phyloP scores from a whole-genome alignment of 2,329 filamentous ascomycete species.

The Alternaria infectoria region DNA sequence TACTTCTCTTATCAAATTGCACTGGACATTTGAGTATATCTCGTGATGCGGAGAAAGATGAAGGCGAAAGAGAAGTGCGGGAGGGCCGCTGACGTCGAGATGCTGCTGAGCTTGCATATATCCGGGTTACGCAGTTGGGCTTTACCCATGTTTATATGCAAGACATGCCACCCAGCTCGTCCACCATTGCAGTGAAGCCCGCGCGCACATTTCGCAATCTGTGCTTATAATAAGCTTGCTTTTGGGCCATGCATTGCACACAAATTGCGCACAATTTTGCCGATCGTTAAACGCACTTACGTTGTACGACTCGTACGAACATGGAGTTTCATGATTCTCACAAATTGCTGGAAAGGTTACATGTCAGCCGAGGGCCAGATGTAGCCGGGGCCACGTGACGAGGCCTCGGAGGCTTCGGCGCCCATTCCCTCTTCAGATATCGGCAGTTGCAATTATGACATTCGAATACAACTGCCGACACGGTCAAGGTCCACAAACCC shows the following conservation, averaged over 20 bases:
- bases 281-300: background rate
- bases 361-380: background rate
- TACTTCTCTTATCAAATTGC: background rate
- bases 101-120: background rate
- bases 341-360: background rate
- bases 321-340: background rate
- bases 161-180: background rate
- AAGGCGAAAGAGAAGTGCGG: background rate
- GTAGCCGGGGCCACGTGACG: slow-evolving; percentile 6
- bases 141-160: background rate
- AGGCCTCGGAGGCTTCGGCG: background rate
- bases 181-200: background rate
- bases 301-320: background rate
- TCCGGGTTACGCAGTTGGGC: background rate
- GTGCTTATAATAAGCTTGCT: background rate
- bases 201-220: background rate
- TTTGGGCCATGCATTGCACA: background rate
- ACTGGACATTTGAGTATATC: background rate
- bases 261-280: background rate
- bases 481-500: slow-evolving; percentile 11
- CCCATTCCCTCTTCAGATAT: background rate
- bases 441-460: slow-evolving; percentile 26
- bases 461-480: slow-evolving; percentile 24
- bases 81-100: background rate
- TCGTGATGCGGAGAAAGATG: background rate